Base-by-base conservation (phyloP, 352 stramenopile species). In the Peronospora tabacina region DNA sequence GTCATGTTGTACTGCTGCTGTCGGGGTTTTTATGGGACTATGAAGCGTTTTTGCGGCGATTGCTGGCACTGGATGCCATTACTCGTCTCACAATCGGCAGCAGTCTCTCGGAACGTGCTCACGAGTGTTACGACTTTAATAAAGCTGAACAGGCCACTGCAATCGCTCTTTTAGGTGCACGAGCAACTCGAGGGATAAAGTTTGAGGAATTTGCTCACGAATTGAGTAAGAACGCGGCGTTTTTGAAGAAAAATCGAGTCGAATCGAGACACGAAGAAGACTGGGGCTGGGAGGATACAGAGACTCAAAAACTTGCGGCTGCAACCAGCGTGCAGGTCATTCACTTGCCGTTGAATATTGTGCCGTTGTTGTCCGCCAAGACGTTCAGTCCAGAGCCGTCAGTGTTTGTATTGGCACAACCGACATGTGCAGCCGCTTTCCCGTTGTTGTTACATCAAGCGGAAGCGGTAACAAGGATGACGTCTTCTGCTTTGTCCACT, bases 371-470 rank as follows among this genome's bases (percentile, higher is more conserved):
- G 38, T 73, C 64, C 11, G 52, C 61, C 10, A 82, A 73, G 54
- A 61, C 22, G 9, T 54, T 44, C 12, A 49, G 36, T 44, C 44
- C 55, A 3, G 72, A 85, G 52, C 76, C 76, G 7, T 86, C 76
- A 24, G 52, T 90, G 45, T 88, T 90, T 62, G 75, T 88, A 43
- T 49, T 90, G 17, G 74, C 66, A 9, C 73, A 88, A 47, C 69
- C 80, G 15, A 63, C 70, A 5, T 90, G 80, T 35, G 72, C 80
- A 19, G 55, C 70, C 7, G 76, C 75, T 22, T 90, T 88, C 58
- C 80, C 80, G 35, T 58, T 90, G 29, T 55, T 90, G 44, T 55
- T 86, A 30, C 76, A 73, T 36, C 72, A 85, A 39, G 66, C 83
- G 20, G 28, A 64, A 36, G 26, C 49, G 9, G 30, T 45, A 7